Evolutionary conservation across 2,329 filamentous ascomycete species (phyloP), one percentile per base, ranked within the genome.

Genomic region (Scytalidium sp.): DNA sequence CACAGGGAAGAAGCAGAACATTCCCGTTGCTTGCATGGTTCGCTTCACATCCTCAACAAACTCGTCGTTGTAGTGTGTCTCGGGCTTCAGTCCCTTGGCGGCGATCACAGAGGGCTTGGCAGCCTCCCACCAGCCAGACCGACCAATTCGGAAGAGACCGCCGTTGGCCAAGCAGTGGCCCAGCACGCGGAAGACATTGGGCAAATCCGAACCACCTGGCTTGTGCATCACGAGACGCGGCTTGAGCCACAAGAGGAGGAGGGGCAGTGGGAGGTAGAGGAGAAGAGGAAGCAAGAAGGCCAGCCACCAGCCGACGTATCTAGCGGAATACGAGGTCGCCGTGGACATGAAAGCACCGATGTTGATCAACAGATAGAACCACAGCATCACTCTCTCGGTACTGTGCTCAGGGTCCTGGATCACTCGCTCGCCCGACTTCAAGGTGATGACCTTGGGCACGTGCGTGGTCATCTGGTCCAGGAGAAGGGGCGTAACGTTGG

Each of bases 31-130:
- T 60, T 78, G 75, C 51, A 87, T 70, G 53, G 85, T 86, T 68
- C 87, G 5, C 49, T 76, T 76, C 47, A 90, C 82, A 62, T 90
- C 85, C 62, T 90, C 87, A 22, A 92, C 87, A 85, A 87, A 92
- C 46, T 80, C 81, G 58, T 92, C 88, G 53, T 91, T 87, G 59
- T 89, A 90, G 0, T 81, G 46, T 39, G 0, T 86, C 85, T 50
- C 81, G 81, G 57, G 75, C 17, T 55, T 51, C 17, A 62, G 61
- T 3, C 64, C 67, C 2, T 65, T 67, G 27, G 75, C 70, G 7
- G 78, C 70, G 5, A 88, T 71, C 25, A 74, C 72, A 19, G 81
- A 85, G 2, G 87, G 87, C 70, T 87, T 87, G 50, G 81, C 81
- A 6, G 73, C 63, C 19, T 89, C 81, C 80, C 84, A 90, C 68